Evolutionary conservation across 805 yeast species (phyloP).

Genomic region (Candida mattraensis): DNA sequence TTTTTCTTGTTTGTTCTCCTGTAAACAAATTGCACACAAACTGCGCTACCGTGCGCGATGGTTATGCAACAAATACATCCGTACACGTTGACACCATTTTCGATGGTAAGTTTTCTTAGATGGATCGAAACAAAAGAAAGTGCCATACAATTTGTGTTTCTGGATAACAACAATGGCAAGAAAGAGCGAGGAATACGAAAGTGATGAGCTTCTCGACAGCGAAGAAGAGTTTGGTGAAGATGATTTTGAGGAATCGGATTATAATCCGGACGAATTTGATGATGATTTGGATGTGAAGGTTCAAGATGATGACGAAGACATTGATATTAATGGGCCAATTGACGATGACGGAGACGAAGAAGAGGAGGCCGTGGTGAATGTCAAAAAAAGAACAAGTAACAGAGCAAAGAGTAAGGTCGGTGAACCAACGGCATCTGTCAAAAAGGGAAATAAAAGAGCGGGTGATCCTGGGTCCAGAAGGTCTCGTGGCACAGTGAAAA

Average conservation of each 20-base stretch:
- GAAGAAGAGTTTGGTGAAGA: conserved; percentile 11
- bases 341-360: conserved; percentile 26
- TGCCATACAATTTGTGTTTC: neutral
- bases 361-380: conserved; percentile 36
- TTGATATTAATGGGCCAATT: conserved; percentile 9
- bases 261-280: conserved; percentile 19
- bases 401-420: conserved; percentile 2
- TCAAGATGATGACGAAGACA: conserved; percentile 23
- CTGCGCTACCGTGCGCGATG: conserved; percentile 6
- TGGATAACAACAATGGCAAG: conserved; percentile 4
- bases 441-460: conserved; percentile 1
- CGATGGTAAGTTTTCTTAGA: neutral
- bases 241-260: conserved; percentile 3
- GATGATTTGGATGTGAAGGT: conserved; percentile 20
- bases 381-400: conserved; percentile 1
- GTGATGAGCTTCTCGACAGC: conserved; percentile 15
- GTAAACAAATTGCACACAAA: conserved; percentile 11
- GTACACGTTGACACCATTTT: neutral
- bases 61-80: conserved; percentile 4
- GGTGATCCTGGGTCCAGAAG: too few relatives aligned
- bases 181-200: conserved; percentile 11
- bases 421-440: conserved; percentile 7
- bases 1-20: conserved; percentile 1
- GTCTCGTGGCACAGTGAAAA: conserved; percentile 14
- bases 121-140: too few relatives aligned